Base-by-base conservation (phyloP, 768 basidiomycete genomes). In the Phlegmacium glaucopus region DNA sequence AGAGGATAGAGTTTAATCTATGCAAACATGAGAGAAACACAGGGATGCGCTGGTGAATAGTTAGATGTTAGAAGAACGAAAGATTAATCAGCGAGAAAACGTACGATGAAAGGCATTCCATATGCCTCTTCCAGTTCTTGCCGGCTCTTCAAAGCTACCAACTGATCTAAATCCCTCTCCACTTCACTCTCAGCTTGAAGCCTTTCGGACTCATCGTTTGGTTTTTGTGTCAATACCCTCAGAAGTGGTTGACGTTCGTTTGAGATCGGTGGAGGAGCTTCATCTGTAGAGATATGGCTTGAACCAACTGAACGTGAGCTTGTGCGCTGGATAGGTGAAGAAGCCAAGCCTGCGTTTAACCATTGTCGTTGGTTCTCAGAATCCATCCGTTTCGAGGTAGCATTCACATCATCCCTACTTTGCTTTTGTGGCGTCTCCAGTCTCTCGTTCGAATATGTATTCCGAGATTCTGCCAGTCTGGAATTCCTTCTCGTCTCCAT, bases 41-140 rank as follows among this genome's bases (percentile, higher is more conserved):
- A 1, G 90, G 90, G 26, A 93, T 87, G 51, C 74, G 75, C 87
- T 88, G 57, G 16, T 32, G 47, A 26, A 30, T 29, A 40, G 10
- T 7, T 13, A 15, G 37, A 48, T 48, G 51, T 55, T 40, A 39
- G 32, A 27, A 42, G 47, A 36, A 42, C 28, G n/a, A 38, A 37
- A 39, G 10, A 35, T 37, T 25, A 17, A 44, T 16, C n/a, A n/a
- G n/a, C n/a, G 43, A 41, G 35, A 16, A n/a, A 9, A 81, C 85
- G 53, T 63, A 90, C 87, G 39, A 92, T 81, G 32, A 85, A 72
- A 3, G 90, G 85, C n/a, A 87, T 64, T 1, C 90, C 90, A 57
- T 89, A 91, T 5, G 90, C 74, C 41, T 82, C 80, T 60, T 91
- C 90, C 32, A 93, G 64, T 49, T 92, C 90, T 59, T 87, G 83